Evolutionary conservation across 2,329 filamentous ascomycete species (phyloP).

Genomic region (Colletotrichum gigasporum): DNA sequence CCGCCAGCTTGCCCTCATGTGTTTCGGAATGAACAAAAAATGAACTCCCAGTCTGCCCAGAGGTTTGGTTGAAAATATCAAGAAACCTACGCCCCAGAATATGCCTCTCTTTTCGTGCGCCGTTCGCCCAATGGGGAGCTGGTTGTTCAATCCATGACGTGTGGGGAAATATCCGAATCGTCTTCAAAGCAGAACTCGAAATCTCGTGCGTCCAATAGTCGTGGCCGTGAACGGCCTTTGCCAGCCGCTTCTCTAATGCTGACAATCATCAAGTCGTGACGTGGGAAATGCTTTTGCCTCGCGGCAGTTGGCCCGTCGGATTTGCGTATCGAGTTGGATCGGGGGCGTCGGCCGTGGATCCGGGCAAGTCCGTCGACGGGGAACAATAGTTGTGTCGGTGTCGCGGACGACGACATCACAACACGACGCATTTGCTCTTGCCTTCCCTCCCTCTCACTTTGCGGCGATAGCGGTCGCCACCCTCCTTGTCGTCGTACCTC

Average conservation of each 20-base stretch:
- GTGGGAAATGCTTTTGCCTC: constrained; percentile 31
- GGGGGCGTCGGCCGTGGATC: constrained; percentile 15
- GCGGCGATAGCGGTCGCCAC: constrained; percentile 29
- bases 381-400: not conserved
- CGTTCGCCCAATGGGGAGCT: constrained; percentile 32
- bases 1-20: constrained; percentile 32
- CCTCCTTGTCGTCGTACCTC: constrained; percentile 31
- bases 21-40: constrained; percentile 30
- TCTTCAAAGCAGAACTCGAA: constrained; percentile 33
- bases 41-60: constrained; percentile 31
- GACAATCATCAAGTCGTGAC: constrained; percentile 34
- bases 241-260: constrained; percentile 32
- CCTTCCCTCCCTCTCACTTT: constrained; percentile 30
- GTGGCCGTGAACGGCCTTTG: constrained; percentile 25
- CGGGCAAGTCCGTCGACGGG: constrained; percentile 21
- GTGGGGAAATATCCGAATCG: constrained; percentile 30
- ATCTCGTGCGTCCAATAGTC: constrained; percentile 32
- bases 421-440: constrained; percentile 34
- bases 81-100: constrained; percentile 32
- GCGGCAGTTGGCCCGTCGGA: constrained; percentile 25
- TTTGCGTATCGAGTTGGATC: constrained; percentile 20
- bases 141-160: constrained; percentile 30
- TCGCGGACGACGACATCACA: constrained; percentile 20
- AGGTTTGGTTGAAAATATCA: constrained; percentile 31
- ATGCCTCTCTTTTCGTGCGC: constrained; percentile 34